A percentile compares a stretch with the other conserved stretches of the same genome.
Conservation (phyloP, 179 eudicot species). For the Gypsophila paniculata region DNA sequence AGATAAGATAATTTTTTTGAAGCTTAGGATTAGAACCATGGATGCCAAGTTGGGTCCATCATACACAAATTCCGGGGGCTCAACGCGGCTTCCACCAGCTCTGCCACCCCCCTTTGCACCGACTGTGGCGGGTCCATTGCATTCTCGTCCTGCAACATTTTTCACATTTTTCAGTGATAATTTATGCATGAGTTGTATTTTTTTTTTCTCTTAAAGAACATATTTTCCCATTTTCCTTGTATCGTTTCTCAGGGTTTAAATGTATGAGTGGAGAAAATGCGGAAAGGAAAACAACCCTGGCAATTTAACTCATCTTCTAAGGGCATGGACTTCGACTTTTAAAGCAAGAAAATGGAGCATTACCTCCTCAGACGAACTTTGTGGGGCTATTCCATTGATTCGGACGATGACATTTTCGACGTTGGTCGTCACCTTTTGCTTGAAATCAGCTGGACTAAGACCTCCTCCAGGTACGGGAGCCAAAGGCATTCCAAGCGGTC, state of each 20-base stretch:
- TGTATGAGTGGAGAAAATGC: neutral
- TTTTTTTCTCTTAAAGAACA: neutral
- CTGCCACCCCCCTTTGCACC: slow-evolving; percentile 88
- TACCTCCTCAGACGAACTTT: slow-evolving; percentile 84
- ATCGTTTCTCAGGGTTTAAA: neutral
- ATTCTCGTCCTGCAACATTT: slow-evolving; percentile 66
- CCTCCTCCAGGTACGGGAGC: slow-evolving; percentile 76
- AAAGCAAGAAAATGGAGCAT: slow-evolving; percentile 2
- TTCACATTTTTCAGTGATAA: neutral
- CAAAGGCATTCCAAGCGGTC: slow-evolving; percentile 85
- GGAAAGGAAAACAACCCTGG: neutral
- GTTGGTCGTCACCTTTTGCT: slow-evolving; percentile 72
- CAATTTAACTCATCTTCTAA: neutral
- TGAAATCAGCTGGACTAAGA: slow-evolving; percentile 77
- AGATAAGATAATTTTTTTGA: neutral
- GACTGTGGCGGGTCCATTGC: slow-evolving; percentile 86
- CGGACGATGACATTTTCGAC: slow-evolving; percentile 74
- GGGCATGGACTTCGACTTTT: neutral
- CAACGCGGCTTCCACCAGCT: slow-evolving; percentile 89
- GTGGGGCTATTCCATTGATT: slow-evolving; percentile 73
- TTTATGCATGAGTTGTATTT: neutral
- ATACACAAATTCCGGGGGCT: slow-evolving; percentile 85
- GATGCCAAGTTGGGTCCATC: slow-evolving; percentile 99
- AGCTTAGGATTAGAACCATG: slow-evolving; percentile 61
- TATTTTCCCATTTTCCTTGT: neutral